Conservation (phyloP, 2,329 filamentous ascomycete species). For the Colletotrichum cuscutae region DNA sequence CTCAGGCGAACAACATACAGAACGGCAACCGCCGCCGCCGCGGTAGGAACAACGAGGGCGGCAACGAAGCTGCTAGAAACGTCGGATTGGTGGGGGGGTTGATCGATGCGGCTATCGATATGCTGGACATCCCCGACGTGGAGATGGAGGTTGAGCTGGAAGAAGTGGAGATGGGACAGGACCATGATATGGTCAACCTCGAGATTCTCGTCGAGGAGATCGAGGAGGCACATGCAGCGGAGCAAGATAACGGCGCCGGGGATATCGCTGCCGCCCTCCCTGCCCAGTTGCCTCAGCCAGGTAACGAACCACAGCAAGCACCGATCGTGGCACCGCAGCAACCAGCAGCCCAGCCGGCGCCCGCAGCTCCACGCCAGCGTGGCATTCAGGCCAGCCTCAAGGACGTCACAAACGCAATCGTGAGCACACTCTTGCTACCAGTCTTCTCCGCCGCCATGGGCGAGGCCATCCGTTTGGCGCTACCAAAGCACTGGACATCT, state of each 20-base stretch:
- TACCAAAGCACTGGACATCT: constrained; percentile 76
- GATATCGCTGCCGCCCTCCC: neutral
- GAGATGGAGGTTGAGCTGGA: constrained; percentile 38
- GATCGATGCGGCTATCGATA: constrained; percentile 37
- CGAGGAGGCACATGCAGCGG: constrained; percentile 36
- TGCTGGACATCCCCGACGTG: constrained; percentile 37
- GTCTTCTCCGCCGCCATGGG: constrained; percentile 83
- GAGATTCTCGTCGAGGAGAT: constrained; percentile 48
- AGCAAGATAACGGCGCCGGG: neutral
- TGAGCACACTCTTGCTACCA: constrained; percentile 78
- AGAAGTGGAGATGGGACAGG: constrained; percentile 44
- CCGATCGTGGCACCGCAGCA: constrained; percentile 40
- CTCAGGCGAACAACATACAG: constrained; percentile 8
- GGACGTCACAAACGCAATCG: constrained; percentile 59
- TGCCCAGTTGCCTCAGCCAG: neutral
- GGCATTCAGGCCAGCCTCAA: constrained; percentile 50
- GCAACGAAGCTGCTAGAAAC: constrained; percentile 23
- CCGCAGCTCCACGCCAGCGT: constrained; percentile 37
- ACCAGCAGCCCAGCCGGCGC: constrained; percentile 33
- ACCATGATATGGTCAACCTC: constrained; percentile 43
- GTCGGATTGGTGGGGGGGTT: constrained; percentile 38
- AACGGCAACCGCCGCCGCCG: constrained; percentile 14
- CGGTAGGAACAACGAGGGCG: constrained; percentile 25
- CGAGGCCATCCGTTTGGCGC: constrained; percentile 73
- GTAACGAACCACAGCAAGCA: constrained; percentile 10